Evolutionary conservation across 1,139 yeast genomes (phyloP).

Genomic region (Taphrina communis): DNA sequence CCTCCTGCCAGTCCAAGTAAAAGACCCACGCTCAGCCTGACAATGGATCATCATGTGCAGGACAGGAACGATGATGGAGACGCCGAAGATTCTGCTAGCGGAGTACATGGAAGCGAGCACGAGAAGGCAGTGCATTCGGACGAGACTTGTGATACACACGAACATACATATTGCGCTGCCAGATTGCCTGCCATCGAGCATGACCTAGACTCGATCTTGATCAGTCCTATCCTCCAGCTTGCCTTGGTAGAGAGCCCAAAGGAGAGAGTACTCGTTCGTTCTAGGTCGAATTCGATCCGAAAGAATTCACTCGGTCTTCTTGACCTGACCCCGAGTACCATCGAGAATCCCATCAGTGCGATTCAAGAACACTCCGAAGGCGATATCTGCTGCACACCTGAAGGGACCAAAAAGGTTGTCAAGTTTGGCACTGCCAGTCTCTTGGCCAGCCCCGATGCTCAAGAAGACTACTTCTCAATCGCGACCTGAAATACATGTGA

Average conservation of each 20-base stretch:
- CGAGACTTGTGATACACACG: too few relatives aligned
- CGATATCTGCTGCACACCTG: slow-evolving; percentile 1
- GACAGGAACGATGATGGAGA: too few relatives aligned
- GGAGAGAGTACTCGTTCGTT: slow-evolving; percentile 5
- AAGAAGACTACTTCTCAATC: background rate
- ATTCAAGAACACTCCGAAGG: background rate
- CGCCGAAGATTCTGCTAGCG: too few relatives aligned
- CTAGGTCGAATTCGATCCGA: slow-evolving; percentile 4
- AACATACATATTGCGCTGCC: too few relatives aligned
- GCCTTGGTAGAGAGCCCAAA: slow-evolving; percentile 19
- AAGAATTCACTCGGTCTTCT: slow-evolving; percentile 7
- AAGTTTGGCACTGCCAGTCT: slow-evolving; percentile 17
- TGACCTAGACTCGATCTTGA: background rate
- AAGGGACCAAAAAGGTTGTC: slow-evolving; percentile 10
- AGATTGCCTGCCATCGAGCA: background rate
- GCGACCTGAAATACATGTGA: too few relatives aligned
- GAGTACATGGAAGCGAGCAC: too few relatives aligned
- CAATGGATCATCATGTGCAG: too few relatives aligned
- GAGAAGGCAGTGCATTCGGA: too few relatives aligned
- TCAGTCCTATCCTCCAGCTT: slow-evolving; percentile 17
- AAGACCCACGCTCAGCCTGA: too few relatives aligned
- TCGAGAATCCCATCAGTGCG: background rate
- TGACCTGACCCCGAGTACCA: background rate
- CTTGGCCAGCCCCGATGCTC: background rate
- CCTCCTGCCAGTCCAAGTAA: too few relatives aligned